Evolutionary conservation across 768 basidiomycete genomes (phyloP).

Genomic region (Gyrodon lividus): DNA sequence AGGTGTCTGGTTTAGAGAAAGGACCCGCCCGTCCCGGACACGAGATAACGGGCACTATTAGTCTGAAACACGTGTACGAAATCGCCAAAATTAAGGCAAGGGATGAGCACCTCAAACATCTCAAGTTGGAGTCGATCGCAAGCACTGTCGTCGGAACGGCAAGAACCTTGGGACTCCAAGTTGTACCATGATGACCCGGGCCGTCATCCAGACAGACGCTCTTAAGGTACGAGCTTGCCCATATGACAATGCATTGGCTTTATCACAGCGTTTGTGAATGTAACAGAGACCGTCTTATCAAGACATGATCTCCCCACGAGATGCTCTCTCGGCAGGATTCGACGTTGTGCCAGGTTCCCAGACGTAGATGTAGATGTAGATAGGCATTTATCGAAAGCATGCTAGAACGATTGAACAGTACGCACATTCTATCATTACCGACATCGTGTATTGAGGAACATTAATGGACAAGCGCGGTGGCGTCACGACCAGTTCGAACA

Average conservation of each 20-base stretch:
- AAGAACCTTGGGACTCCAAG: conserved; percentile 83
- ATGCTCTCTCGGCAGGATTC: conserved; percentile 10
- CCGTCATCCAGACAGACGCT: conserved; percentile 11
- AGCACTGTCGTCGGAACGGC: conserved; percentile 88
- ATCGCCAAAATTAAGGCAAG: conserved; percentile 95
- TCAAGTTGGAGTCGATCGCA: conserved; percentile 84
- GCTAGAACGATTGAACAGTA: conserved; percentile 16
- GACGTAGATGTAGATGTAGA: conserved; percentile 32
- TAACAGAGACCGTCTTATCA: conserved; percentile 27
- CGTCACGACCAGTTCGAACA: conserved; percentile 32
- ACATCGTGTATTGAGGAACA: conserved; percentile 32
- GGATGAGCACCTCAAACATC: conserved; percentile 86
- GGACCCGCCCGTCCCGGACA: conserved; percentile 82
- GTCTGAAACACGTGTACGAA: conserved; percentile 97
- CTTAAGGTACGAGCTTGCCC: conserved; percentile 28
- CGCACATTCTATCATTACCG: conserved; percentile 25
- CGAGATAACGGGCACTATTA: conserved; percentile 77
- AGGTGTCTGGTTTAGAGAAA: conserved; percentile 86
- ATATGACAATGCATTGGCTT: conserved; percentile 19
- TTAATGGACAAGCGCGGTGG: conserved; percentile 33
- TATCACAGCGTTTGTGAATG: conserved; percentile 14
- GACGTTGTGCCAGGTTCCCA: conserved; percentile 14
- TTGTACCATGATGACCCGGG: conserved; percentile 74
- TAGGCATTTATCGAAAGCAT: conserved; percentile 22
- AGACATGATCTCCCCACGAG: conserved; percentile 11